A percentile compares a stretch with the other conserved stretches of the same genome.
These are phyloP conservation scores for Liriodendron chinense DNA, from an alignment of 164 flowering plant genomes.

Conservation along the genomic window DNA sequence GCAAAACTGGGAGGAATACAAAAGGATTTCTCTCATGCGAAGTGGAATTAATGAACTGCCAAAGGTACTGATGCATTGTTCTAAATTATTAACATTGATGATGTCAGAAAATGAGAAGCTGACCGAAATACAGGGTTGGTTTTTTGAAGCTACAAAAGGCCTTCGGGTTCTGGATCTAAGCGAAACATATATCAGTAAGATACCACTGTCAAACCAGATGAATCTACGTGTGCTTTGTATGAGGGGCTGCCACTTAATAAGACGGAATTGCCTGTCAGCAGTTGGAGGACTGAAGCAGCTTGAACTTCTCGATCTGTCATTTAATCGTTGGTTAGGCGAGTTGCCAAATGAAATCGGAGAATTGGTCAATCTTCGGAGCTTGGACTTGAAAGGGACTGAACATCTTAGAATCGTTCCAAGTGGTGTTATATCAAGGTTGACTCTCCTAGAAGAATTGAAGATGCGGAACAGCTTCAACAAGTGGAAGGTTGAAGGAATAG, in stretches of 20 bases:
- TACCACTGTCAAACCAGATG: background rate
- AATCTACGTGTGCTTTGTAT: conserved; percentile 5
- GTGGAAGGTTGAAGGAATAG: background rate
- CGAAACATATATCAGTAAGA: background rate
- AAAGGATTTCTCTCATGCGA: too few species aligned
- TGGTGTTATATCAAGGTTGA: background rate
- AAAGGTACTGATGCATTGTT: too few species aligned
- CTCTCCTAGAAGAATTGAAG: conserved; percentile 7
- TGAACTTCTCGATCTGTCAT: background rate
- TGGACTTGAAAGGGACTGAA: background rate
- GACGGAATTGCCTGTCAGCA: background rate
- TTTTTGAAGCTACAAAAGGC: conserved; percentile 4
- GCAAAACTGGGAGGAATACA: background rate
- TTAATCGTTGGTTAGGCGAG: background rate
- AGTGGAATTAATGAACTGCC: too few species aligned
- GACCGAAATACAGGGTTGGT: background rate
- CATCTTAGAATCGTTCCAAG: background rate
- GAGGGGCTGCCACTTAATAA: background rate
- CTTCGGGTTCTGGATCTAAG: conserved; percentile 7
- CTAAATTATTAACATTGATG: conserved; percentile 1
- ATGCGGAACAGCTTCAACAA: background rate
- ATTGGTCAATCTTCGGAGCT: conserved; percentile 2
- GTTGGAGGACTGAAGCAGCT: background rate
- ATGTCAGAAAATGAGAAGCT: background rate
- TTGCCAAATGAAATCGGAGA: background rate